Evolutionary conservation across 2,329 filamentous ascomycete species (phyloP).

Genomic region (Diaporthe batatas): DNA sequence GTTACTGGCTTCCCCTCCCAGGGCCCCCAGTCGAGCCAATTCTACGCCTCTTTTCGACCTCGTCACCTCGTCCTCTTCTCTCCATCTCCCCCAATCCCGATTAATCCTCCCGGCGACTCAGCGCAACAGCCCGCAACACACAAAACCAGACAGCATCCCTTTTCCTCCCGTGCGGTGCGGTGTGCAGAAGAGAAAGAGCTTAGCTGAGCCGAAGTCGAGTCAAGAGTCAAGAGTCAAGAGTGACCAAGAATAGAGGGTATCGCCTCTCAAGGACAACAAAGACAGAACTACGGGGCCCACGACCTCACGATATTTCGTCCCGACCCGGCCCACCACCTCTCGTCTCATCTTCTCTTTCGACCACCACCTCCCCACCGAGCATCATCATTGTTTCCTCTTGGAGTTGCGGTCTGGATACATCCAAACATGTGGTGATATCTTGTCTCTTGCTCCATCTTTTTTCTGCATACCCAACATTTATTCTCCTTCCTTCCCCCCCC

Average conservation of each 20-base stretch:
- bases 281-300: constrained; percentile 26
- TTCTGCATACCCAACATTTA: constrained; percentile 33
- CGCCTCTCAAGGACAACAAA: constrained; percentile 26
- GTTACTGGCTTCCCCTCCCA: constrained; percentile 34
- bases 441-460: constrained; percentile 38
- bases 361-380: constrained; percentile 31
- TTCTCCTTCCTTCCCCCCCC: constrained; percentile 36
- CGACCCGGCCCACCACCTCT: constrained; percentile 41
- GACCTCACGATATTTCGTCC: constrained; percentile 37
- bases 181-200: constrained; percentile 19
- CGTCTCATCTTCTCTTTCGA: constrained; percentile 39
- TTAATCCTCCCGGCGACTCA: constrained; percentile 38
- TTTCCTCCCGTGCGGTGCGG: constrained; percentile 20
- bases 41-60: constrained; percentile 38
- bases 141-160: constrained; percentile 21
- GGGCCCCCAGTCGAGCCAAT: constrained; percentile 37
- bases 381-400: constrained; percentile 36
- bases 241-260: constrained; percentile 31
- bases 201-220: constrained; percentile 30
- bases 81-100: constrained; percentile 36
- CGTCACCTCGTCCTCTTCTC: constrained; percentile 35
- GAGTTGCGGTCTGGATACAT: constrained; percentile 40
- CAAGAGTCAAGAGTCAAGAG: constrained; percentile 25
- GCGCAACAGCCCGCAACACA: constrained; percentile 23
- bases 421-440: constrained; percentile 43